A percentile compares a stretch with the other conserved stretches of the same genome.
phyloP scores from a whole-genome alignment of 2,329 filamentous ascomycete species.

The Emericellopsis cladophorae region DNA sequence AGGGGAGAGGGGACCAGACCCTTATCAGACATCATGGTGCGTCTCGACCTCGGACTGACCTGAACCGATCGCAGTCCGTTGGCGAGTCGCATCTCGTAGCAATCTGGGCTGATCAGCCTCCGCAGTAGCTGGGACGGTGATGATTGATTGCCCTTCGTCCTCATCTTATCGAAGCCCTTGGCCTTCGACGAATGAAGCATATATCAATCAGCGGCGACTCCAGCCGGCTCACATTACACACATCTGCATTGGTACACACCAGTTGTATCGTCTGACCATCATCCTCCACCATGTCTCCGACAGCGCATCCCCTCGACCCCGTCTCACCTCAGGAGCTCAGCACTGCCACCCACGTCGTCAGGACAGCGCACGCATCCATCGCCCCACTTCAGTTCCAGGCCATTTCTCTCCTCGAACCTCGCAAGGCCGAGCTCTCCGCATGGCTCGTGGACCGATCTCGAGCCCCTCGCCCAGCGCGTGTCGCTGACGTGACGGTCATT shows the following conservation, averaged over 20 bases:
- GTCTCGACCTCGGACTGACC: no score
- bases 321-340: slow-evolving; percentile 63
- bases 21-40: no score
- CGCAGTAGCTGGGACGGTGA: no score
- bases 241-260: not conserved
- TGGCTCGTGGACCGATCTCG: slow-evolving; percentile 59
- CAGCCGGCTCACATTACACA: no score
- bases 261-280: not conserved
- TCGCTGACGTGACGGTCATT: slow-evolving; percentile 77
- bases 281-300: not conserved
- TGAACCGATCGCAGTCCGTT: no score
- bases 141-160: no score
- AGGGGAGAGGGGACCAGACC: no score
- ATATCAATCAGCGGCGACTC: no score
- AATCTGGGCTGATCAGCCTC: no score
- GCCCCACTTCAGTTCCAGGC: slow-evolving; percentile 58
- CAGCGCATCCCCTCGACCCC: slow-evolving; percentile 62
- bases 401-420: slow-evolving; percentile 72
- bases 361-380: slow-evolving; percentile 55
- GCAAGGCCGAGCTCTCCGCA: slow-evolving; percentile 69
- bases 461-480: slow-evolving; percentile 49
- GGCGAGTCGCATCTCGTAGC: no score
- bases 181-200: no score
- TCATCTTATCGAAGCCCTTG: no score
- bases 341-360: slow-evolving; percentile 53